Evolutionary conservation across 345 rosid genomes (phyloP).

Genomic region (Hibiscus syriacus): DNA sequence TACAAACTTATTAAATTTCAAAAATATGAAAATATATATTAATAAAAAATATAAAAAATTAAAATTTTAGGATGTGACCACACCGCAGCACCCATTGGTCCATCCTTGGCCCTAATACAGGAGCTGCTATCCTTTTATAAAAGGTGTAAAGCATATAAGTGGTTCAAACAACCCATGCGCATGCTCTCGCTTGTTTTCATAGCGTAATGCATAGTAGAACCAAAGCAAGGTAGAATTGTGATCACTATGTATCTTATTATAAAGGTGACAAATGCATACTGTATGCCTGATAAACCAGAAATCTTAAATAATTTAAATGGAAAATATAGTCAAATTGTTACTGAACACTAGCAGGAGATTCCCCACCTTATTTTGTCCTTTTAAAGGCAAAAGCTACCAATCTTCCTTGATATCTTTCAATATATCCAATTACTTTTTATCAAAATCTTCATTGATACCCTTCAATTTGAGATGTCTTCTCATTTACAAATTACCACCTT

Average conservation of each 20-base stretch:
- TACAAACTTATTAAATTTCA: too few relatives aligned
- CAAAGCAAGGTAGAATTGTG: neutral
- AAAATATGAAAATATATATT: too few relatives aligned
- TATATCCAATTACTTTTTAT: slow-evolving; percentile 3
- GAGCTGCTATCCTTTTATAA: neutral
- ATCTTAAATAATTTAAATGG: neutral
- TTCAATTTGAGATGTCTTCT: slow-evolving; percentile 13
- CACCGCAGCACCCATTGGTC: too few relatives aligned
- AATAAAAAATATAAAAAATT: too few relatives aligned
- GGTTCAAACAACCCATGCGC: neutral
- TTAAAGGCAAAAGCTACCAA: slow-evolving; percentile 16
- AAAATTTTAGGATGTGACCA: too few relatives aligned
- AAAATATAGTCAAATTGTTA: slow-evolving; percentile 6
- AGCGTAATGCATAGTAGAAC: neutral
- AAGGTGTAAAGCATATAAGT: neutral
- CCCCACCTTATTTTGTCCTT: slow-evolving; percentile 21
- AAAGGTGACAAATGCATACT: neutral
- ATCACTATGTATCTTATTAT: too few relatives aligned
- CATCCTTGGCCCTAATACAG: neutral
- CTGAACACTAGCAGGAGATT: slow-evolving; percentile 14
- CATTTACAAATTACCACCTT: neutral
- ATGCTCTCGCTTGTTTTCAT: neutral
- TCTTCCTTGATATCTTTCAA: slow-evolving; percentile 19
- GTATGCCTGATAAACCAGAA: neutral
- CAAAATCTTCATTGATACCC: slow-evolving; percentile 26